Evolutionary conservation across 495 filamentous ascomycete species (phyloP), one percentile per base, ranked within the genome.

Genomic region (Aspergillus affinis): DNA sequence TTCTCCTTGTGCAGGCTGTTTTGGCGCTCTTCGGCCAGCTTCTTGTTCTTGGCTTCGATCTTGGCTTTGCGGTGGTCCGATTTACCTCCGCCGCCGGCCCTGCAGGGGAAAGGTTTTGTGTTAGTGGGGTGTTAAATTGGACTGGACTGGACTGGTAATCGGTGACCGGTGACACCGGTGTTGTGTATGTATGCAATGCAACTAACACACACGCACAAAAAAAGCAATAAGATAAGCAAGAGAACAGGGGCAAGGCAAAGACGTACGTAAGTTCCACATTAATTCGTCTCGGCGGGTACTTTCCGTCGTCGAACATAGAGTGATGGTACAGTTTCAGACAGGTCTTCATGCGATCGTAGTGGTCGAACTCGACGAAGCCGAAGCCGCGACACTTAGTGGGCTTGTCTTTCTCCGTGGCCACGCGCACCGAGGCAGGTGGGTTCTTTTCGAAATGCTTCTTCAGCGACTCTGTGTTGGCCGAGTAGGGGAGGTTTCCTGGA

Each of bases 221-320:
- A 49, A 26, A 10, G 19, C 7, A 21, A 51, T 19, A 27, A 15
- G 17, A 13, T 20, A 7, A 32, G 26, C 44, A 27, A 48, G 23
- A 7, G 30, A 49, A 51, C 7, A 19, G 17, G 20, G 17, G 51
- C 18, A 12, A 32, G 30, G n/a, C n/a, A 32, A 12, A 32, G 48
- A 82, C 85, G 67, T 73, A 91, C 85, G 91, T 97, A 61, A 98
- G 78, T 75, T 98, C 94, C 41, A 97, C 90, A 69, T 96, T 97
- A 60, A 98, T 93, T 74, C 88, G 88, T 62, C 87, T 73, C 51
- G 80, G 69, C 7, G 82, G 77, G 58, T 77, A 80, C 55, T 78
- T 79, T 44, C 84, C 86, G 65, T 91, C 89, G 60, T 90, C 82
- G 69, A 98, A 96, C 51, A 75, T 82, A 60, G 85, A 89, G 74